Percentiles rank a stretch among this genome's conserved stretches.
These are phyloP conservation scores for Brasilioporus rufonigricans DNA, from an alignment of 768 basidiomycete genomes.

Conservation along the genomic window DNA sequence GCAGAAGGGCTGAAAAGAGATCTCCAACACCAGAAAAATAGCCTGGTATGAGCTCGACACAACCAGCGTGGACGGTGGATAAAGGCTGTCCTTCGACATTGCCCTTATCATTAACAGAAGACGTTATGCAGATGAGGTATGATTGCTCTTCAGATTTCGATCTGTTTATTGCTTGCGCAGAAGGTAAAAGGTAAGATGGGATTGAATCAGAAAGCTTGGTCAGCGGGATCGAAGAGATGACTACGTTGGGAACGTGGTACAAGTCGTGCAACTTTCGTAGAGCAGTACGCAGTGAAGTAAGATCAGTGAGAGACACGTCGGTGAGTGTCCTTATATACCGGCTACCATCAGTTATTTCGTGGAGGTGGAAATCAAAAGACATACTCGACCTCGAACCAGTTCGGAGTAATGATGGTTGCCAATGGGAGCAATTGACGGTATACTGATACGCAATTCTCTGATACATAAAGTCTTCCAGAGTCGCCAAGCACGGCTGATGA, in stretches of 20 bases:
- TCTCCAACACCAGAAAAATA: constrained; percentile 98
- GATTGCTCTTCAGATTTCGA: constrained; percentile 28
- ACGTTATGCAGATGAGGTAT: constrained; percentile 80
- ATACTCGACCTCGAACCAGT: constrained; percentile 98
- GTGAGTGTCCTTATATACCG: constrained; percentile 63
- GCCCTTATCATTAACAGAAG: constrained; percentile 41
- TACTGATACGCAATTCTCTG: constrained; percentile 80
- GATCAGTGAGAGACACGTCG: constrained; percentile 61
- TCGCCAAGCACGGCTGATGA: constrained; percentile 90
- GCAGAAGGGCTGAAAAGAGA: constrained; percentile 88
- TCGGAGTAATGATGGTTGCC: constrained; percentile 95
- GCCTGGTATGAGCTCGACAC: constrained; percentile 76
- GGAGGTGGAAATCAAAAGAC: neutral
- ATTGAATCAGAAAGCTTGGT: constrained; percentile 57
- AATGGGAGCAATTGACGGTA: constrained; percentile 77
- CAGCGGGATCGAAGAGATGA: constrained; percentile 87
- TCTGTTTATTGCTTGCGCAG: neutral
- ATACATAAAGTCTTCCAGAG: constrained; percentile 83
- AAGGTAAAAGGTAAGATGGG: constrained; percentile 43
- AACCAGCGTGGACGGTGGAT: constrained; percentile 62
- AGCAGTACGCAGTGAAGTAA: constrained; percentile 63
- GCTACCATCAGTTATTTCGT: neutral
- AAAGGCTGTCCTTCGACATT: constrained; percentile 11
- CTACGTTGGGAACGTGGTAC: constrained; percentile 79
- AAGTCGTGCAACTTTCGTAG: constrained; percentile 72